phyloP scores from a whole-genome alignment of 345 rosid genomes.

The Raphanus raphanistrum region DNA sequence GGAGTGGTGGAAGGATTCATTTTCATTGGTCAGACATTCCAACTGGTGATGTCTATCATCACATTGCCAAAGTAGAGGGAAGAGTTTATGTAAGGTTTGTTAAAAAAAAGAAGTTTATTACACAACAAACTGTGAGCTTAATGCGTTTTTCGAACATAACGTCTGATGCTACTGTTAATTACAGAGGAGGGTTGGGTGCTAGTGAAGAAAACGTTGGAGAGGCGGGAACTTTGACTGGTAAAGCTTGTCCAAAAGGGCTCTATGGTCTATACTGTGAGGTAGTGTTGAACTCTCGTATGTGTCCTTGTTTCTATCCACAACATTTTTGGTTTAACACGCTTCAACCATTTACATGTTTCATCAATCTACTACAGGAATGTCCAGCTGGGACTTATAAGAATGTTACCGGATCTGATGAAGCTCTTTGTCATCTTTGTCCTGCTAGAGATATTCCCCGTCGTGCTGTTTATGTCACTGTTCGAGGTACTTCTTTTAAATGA shows the following conservation, averaged over 20 bases:
- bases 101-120: not conserved
- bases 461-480: slow-evolving; percentile 57
- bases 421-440: slow-evolving; percentile 70
- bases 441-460: slow-evolving; percentile 71
- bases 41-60: slow-evolving; percentile 70
- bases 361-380: slow-evolving; percentile 65
- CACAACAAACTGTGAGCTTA: not conserved
- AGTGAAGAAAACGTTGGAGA: slow-evolving; percentile 67
- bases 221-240: slow-evolving; percentile 82
- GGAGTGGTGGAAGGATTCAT: slow-evolving; percentile 95
- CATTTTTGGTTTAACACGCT: slow-evolving; percentile 20
- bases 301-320: slow-evolving; percentile 4
- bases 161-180: slow-evolving; percentile 3
- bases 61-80: slow-evolving; percentile 76
- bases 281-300: not conserved
- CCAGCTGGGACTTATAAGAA: slow-evolving; percentile 87
- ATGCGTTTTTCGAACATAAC: not conserved
- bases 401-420: slow-evolving; percentile 67
- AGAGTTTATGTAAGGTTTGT: slow-evolving; percentile 68
- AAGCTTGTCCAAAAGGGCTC: slow-evolving; percentile 82
- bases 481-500: slow-evolving; percentile 44
- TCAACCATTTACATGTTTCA: not conserved
- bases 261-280: slow-evolving; percentile 89
- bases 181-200: slow-evolving; percentile 80
- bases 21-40: slow-evolving; percentile 88